Conservation (phyloP, 2,329 filamentous ascomycete species). For the Ophiostoma sp. region DNA sequence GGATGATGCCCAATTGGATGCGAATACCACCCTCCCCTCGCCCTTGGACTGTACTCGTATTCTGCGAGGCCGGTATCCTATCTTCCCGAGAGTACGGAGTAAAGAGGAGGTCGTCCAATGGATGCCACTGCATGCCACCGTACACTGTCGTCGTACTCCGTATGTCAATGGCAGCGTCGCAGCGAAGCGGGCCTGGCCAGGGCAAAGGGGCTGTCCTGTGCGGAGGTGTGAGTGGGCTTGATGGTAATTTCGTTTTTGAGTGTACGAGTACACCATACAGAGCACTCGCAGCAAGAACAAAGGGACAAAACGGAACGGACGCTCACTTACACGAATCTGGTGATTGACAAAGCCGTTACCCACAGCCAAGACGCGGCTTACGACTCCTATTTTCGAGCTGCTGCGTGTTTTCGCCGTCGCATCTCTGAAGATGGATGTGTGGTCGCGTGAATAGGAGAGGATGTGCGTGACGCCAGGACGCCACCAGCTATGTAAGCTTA, state of each 20-base stretch:
- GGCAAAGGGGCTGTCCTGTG: background rate
- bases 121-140: no score
- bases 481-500: background rate
- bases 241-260: background rate
- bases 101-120: no score
- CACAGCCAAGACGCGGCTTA: no score
- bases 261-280: no score
- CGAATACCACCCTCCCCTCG: no score
- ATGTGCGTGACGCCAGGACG: background rate
- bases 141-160: no score
- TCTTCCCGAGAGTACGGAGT: no score
- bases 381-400: no score
- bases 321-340: no score
- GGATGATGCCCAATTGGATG: background rate
- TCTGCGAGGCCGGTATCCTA: background rate
- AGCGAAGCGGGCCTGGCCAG: background rate
- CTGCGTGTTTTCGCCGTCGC: no score
- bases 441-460: background rate
- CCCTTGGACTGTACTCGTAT: background rate
- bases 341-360: no score
- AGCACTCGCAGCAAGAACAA: background rate
- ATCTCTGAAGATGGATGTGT: background rate
- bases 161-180: background rate
- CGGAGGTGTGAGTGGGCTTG: slow-evolving; percentile 4
- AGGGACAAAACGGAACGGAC: background rate